These are phyloP conservation scores for Gloeophyllum trabeum DNA, from an alignment of 768 basidiomycete genomes.

Conservation along the genomic window DNA sequence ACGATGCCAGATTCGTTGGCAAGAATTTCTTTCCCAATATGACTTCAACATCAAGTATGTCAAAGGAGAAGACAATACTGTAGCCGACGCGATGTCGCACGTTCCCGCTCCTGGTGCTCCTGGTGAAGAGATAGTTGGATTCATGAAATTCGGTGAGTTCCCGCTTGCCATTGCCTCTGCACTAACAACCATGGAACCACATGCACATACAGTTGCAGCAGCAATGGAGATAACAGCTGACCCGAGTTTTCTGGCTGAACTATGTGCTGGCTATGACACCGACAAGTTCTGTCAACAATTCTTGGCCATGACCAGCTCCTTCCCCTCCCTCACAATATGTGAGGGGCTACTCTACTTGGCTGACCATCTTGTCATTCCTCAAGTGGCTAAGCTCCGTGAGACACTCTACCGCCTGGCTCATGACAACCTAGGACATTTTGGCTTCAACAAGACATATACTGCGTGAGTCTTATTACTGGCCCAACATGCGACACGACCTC, in stretches of 20 bases:
- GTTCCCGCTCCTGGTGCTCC: too few species aligned
- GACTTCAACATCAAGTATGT: slow-evolving; percentile 17
- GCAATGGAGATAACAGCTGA: neutral
- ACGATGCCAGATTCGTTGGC: slow-evolving; percentile 16
- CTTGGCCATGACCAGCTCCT: too few species aligned
- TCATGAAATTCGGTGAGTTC: neutral
- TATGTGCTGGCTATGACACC: neutral
- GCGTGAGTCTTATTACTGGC: slow-evolving; percentile 13
- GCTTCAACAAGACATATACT: too few species aligned
- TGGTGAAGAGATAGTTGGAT: neutral
- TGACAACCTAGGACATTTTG: slow-evolving; percentile 12
- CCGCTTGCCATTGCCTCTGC: neutral
- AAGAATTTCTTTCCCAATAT: slow-evolving; percentile 18
- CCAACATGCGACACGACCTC: slow-evolving; percentile 20
- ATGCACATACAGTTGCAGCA: neutral
- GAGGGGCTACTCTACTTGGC: slow-evolving; percentile 11
- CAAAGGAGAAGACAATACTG: slow-evolving; percentile 14
- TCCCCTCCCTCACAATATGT: too few species aligned
- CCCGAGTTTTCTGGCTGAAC: neutral
- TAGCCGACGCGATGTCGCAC: slow-evolving; percentile 19
- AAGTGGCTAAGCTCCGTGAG: slow-evolving; percentile 5
- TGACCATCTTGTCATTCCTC: slow-evolving; percentile 12
- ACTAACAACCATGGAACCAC: neutral
- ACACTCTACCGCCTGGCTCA: slow-evolving; percentile 10
- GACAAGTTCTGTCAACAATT: too few species aligned